A percentile compares a stretch with the other conserved stretches of the same genome.
Conservation (phyloP, 768 basidiomycete genomes). For the Pleurotus ostreatus region DNA sequence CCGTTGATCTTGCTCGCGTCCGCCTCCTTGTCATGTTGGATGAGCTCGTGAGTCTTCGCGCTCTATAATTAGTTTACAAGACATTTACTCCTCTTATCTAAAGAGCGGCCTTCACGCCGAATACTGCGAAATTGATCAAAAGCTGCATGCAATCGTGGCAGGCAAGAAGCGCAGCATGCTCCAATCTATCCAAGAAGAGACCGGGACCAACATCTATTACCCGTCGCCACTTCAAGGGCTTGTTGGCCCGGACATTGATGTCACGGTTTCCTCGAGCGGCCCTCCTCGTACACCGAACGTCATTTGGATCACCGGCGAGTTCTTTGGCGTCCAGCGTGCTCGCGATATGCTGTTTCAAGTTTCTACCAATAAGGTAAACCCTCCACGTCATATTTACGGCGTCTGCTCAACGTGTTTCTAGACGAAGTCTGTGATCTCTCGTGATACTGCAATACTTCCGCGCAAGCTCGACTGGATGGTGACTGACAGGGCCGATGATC, state of each 20-base stretch:
- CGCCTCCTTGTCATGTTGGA: conserved; percentile 91
- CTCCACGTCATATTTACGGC: conserved; percentile 7
- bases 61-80: not conserved
- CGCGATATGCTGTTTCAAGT: conserved; percentile 92
- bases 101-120: conserved; percentile 92
- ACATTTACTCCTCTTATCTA: conserved; percentile 18
- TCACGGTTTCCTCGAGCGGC: conserved; percentile 33
- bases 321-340: conserved; percentile 92
- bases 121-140: conserved; percentile 90
- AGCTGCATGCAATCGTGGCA: conserved; percentile 87
- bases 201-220: conserved; percentile 94
- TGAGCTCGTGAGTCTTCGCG: conserved; percentile 66
- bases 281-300: conserved; percentile 57
- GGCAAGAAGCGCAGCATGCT: conserved; percentile 83
- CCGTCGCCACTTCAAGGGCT: conserved; percentile 89
- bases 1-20: conserved; percentile 88
- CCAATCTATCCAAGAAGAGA: conserved; percentile 94
- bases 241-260: conserved; percentile 60
- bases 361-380: conserved; percentile 73
- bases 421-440: conserved; percentile 86
- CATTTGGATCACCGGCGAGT: conserved; percentile 97
- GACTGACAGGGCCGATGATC: conserved; percentile 91
- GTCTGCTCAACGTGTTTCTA: conserved; percentile 24
- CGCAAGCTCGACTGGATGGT: conserved; percentile 99
- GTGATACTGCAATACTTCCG: conserved; percentile 91